A percentile compares a stretch with the other conserved stretches of the same genome.
Conservation (phyloP, 2,329 filamentous ascomycete species). For the Pseudogymnoascus sp. region DNA sequence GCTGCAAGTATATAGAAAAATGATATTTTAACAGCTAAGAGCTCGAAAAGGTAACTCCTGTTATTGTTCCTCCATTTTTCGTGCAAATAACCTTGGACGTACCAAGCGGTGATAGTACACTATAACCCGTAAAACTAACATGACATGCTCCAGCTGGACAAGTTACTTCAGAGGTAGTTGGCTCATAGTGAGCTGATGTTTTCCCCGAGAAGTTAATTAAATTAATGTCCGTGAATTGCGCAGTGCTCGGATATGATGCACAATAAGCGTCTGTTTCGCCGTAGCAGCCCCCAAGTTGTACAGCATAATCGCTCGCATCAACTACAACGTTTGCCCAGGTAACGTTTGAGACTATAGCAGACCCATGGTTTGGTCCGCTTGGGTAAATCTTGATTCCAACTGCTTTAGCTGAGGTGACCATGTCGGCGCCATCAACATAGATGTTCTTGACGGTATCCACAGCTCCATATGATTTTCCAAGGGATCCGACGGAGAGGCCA, state of each 20-base stretch:
- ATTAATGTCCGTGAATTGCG: conserved; percentile 34
- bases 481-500: conserved; percentile 41
- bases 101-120: conserved; percentile 30
- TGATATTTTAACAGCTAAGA: neutral
- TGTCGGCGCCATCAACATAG: conserved; percentile 34
- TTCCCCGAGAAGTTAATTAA: conserved; percentile 35
- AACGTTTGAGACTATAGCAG: conserved; percentile 36
- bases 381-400: conserved; percentile 42
- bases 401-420: conserved; percentile 38
- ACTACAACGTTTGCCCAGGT: conserved; percentile 35
- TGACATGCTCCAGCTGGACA: conserved; percentile 36
- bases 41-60: neutral
- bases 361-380: conserved; percentile 31
- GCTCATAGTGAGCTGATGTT: conserved; percentile 32
- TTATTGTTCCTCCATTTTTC: conserved; percentile 24
- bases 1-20: neutral
- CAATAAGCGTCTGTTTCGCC: conserved; percentile 24
- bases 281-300: conserved; percentile 41
- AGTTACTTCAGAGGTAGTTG: conserved; percentile 32
- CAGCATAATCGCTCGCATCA: conserved; percentile 35
- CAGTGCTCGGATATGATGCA: neutral
- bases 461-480: conserved; percentile 31
- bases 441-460: conserved; percentile 38
- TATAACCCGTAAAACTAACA: conserved; percentile 30
- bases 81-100: conserved; percentile 30